phyloP scores from a whole-genome alignment of 1,284 basidiomycete species.

The Flammula alnicola region DNA sequence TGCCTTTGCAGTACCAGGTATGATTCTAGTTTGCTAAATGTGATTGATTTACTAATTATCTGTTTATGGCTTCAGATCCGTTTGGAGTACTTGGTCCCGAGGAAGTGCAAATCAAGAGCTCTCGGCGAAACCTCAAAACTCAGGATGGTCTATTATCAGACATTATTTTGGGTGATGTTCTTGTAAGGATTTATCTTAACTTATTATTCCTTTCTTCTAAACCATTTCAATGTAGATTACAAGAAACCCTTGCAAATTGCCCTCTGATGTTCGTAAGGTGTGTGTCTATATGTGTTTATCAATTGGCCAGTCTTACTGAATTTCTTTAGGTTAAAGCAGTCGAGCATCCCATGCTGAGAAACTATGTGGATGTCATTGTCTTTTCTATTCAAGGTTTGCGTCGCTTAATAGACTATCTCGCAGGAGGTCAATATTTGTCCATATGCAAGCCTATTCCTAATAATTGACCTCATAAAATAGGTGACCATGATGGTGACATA shows the following conservation, averaged over 20 bases:
- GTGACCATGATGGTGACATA: constrained; percentile 55
- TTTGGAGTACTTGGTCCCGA: constrained; percentile 44
- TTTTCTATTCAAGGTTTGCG: constrained; percentile 47
- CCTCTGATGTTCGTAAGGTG: constrained; percentile 55
- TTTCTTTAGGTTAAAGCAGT: constrained; percentile 48
- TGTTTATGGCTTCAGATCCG: constrained; percentile 37
- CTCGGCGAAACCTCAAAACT: constrained; percentile 37
- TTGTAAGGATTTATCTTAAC: constrained; percentile 34
- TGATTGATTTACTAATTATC: not conserved
- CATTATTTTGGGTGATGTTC: constrained; percentile 47
- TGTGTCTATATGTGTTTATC: not conserved
- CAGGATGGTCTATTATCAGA: constrained; percentile 44
- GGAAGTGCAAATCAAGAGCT: constrained; percentile 50
- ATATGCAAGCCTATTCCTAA: not conserved
- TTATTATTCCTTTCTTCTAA: not conserved
- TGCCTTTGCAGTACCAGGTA: constrained; percentile 53
- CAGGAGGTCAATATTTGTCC: constrained; percentile 40
- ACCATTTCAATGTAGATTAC: constrained; percentile 22
- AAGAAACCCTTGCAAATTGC: constrained; percentile 55
- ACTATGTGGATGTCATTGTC: constrained; percentile 49
- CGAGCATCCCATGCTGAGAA: constrained; percentile 42
- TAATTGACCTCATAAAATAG: constrained; percentile 23
- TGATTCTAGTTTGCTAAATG: constrained; percentile 7
- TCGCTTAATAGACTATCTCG: constrained; percentile 48
- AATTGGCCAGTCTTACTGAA: not conserved